Base-by-base conservation (phyloP, 768 basidiomycete species). In the button mushroom (Agaricus bisporus) region DNA sequence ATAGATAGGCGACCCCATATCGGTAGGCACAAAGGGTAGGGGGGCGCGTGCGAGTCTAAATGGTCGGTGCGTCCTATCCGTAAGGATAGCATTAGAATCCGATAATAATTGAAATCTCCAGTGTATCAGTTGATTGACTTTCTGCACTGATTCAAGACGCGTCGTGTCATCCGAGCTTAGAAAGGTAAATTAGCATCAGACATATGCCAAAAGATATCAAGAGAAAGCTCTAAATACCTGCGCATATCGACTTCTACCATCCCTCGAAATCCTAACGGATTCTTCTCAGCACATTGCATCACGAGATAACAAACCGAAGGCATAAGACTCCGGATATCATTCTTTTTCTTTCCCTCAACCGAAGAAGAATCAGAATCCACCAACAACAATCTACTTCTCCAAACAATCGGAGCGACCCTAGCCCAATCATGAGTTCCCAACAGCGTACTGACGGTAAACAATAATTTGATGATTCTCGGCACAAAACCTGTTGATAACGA, bases 261-360 rank as follows among this genome's bases (percentile, higher is more conserved):
- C 2, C 72, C 68, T 8, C 76, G 56, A 36, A 83, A 67, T n/a
- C 79, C 76, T 32, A 69, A 52, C 0, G 81, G 71, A 0, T 67
- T 68, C 66, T 79, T 85, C 64, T 88, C 88, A 0, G 83, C 85
- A 58, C 80, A 85, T 64, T 86, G 84, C 83, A 87, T 88, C 22
- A 82, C 55, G 20, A 90, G 67, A 62, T 84, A 88, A 59, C 79
- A 82, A 4, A 54, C 45, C 12, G 47, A 29, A 17, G 51, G 36
- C 42, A 52, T 39, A 3, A 3, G 8, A 32, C 36, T 45, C 35
- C 4, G 29, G 18, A 11, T 52, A 37, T 20, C 20, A 11, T 26
- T 14, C n/a, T 10, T 45, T 45, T 22, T 35, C 22, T 14, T 28
- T 18, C 5, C 42, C 15, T 14, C n/a, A 22, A 3, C 67, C 56